phyloP scores from a whole-genome alignment of 345 rosid genomes.

The Cardamine chenopodiifolia region DNA sequence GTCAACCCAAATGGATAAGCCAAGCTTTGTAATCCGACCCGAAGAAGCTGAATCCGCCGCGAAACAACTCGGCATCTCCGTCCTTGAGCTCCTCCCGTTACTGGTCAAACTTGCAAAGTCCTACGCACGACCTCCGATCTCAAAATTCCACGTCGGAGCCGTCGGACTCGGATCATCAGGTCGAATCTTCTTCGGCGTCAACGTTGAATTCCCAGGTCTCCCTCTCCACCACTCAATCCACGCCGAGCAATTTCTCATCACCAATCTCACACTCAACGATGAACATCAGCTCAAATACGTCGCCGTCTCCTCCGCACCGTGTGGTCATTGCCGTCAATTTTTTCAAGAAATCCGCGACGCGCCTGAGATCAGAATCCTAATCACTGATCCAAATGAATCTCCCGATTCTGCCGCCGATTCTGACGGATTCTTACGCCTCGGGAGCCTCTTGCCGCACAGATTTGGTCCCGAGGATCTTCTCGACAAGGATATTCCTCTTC shows the following conservation, averaged over 20 bases:
- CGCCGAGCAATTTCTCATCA: slow-evolving; percentile 96
- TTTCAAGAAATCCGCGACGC: slow-evolving; percentile 82
- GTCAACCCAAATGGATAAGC: slow-evolving; percentile 56
- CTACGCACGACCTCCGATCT: slow-evolving; percentile 82
- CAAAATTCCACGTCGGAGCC: slow-evolving; percentile 75
- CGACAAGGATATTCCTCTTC: slow-evolving; percentile 59
- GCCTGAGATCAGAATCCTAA: slow-evolving; percentile 54
- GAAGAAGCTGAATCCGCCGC: slow-evolving; percentile 76
- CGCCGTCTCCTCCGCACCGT: slow-evolving; percentile 93
- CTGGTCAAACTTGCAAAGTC: slow-evolving; percentile 66
- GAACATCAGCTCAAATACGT: slow-evolving; percentile 57
- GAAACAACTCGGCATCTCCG: slow-evolving; percentile 50
- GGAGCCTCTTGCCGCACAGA: slow-evolving; percentile 64
- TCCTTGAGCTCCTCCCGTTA: slow-evolving; percentile 64
- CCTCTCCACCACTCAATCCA: slow-evolving; percentile 92
- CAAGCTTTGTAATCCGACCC: slow-evolving; percentile 65
- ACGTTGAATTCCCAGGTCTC: slow-evolving; percentile 86
- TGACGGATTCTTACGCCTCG: slow-evolving; percentile 48
- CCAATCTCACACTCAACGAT: slow-evolving; percentile 72
- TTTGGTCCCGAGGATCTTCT: slow-evolving; percentile 88
- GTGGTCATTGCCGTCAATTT: slow-evolving; percentile 99
- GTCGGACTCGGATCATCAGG: slow-evolving; percentile 90
- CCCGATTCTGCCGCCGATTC: slow-evolving; percentile 23
- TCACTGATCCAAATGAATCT: slow-evolving; percentile 42
- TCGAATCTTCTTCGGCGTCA: slow-evolving; percentile 83